Evolutionary conservation across 495 filamentous ascomycete species (phyloP).

Genomic region (Penicillium pulvis): DNA sequence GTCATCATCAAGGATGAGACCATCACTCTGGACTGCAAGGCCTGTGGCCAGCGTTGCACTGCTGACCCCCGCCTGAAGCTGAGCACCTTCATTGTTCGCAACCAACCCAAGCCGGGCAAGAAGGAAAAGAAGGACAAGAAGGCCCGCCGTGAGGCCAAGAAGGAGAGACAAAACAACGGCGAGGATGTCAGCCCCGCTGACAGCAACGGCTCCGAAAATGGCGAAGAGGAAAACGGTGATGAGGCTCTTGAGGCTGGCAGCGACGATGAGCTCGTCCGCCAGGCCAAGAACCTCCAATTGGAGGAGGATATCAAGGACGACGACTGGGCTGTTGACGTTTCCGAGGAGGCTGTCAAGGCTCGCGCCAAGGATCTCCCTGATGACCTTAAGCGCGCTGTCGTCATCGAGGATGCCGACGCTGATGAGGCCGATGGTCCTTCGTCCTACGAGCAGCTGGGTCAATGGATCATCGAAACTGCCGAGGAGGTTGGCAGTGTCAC

Average conservation of each 20-base stretch:
- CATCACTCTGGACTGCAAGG: constrained; percentile 96
- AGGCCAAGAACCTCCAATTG: constrained; percentile 72
- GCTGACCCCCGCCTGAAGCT: constrained; percentile 94
- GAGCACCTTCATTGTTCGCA: constrained; percentile 96
- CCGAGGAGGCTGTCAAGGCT: constrained; percentile 90
- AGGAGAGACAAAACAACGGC: constrained; percentile 66
- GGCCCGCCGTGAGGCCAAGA: constrained; percentile 73
- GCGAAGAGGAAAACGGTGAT: constrained; percentile 73
- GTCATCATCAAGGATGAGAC: constrained; percentile 88
- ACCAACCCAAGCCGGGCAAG: constrained; percentile 90
- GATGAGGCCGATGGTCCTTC: constrained; percentile 81
- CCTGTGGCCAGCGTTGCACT: constrained; percentile 88
- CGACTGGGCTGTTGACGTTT: constrained; percentile 94
- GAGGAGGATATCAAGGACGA: constrained; percentile 74
- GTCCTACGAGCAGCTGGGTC: constrained; percentile 88
- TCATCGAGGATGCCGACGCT: constrained; percentile 81
- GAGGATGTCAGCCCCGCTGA: constrained; percentile 71
- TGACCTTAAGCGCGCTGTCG: constrained; percentile 87
- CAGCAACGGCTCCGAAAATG: constrained; percentile 71
- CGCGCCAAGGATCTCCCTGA: constrained; percentile 87
- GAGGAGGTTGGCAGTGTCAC: constrained; percentile 67
- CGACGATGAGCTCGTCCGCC: constrained; percentile 88
- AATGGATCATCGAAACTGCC: constrained; percentile 83
- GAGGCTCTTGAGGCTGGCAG: constrained; percentile 73
- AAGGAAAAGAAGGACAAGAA: constrained; percentile 93